These are phyloP conservation scores for Fraxinus baroniana DNA, from an alignment of 305 asterid genomes.

Conservation along the genomic window DNA sequence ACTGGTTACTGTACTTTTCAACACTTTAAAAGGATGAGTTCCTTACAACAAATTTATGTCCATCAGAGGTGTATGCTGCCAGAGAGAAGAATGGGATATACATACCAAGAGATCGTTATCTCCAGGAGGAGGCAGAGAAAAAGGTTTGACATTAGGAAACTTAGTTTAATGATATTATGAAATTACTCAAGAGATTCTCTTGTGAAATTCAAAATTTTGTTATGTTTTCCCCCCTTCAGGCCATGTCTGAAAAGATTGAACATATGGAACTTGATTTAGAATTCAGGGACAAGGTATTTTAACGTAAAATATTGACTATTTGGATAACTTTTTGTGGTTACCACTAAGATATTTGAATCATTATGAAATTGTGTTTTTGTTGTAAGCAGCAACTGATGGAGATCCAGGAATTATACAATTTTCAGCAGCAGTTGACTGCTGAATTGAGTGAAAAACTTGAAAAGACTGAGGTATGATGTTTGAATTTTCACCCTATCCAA, in stretches of 20 bases:
- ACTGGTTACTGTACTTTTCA: slow-evolving; percentile 1
- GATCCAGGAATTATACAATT: slow-evolving; percentile 38
- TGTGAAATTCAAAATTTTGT: neutral
- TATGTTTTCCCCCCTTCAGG: slow-evolving; percentile 14
- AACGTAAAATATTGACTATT: neutral
- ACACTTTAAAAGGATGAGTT: neutral
- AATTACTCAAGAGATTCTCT: neutral
- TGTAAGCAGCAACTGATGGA: slow-evolving; percentile 45
- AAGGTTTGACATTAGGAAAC: slow-evolving; percentile 31
- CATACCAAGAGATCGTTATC: slow-evolving; percentile 27
- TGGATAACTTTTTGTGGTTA: neutral
- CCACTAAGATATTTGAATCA: slow-evolving; percentile 16
- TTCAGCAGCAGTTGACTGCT: slow-evolving; percentile 43
- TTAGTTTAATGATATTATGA: neutral
- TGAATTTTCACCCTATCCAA: neutral
- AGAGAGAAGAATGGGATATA: slow-evolving; percentile 31
- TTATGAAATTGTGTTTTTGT: slow-evolving; percentile 3
- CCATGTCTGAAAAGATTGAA: slow-evolving; percentile 12
- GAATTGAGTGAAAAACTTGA: slow-evolving; percentile 40
- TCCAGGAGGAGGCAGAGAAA: slow-evolving; percentile 33
- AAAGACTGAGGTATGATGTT: slow-evolving; percentile 36
- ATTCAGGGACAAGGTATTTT: slow-evolving; percentile 20
- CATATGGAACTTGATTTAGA: slow-evolving; percentile 25
- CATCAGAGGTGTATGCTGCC: slow-evolving; percentile 35
- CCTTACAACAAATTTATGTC: slow-evolving; percentile 2